Evolutionary conservation across 1,139 yeast genomes (phyloP).

Genomic region (Lodderomyces parapsilosis): DNA sequence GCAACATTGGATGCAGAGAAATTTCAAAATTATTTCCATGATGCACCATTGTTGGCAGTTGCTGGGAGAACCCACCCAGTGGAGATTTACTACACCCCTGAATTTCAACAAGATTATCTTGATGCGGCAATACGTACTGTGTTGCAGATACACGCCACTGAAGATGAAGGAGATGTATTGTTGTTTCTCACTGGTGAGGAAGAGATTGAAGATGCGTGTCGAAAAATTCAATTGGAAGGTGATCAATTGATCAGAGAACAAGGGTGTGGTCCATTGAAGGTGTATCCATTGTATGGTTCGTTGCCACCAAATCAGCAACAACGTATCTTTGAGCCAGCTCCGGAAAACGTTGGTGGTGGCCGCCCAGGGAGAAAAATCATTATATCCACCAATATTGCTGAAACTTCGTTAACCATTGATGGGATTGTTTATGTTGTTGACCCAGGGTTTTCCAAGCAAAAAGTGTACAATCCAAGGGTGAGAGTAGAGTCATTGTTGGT

Average conservation of each 20-base stretch:
- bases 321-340: conserved; percentile 89
- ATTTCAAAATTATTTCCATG: conserved; percentile 83
- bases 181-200: conserved; percentile 95
- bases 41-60: conserved; percentile 92
- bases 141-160: conserved; percentile 93
- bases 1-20: conserved; percentile 98
- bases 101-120: conserved; percentile 89
- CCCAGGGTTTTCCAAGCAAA: conserved; percentile 96
- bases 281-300: conserved; percentile 93
- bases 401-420: conserved; percentile 95
- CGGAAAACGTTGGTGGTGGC: conserved; percentile 64
- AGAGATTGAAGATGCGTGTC: conserved; percentile 95
- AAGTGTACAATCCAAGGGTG: conserved; percentile 93
- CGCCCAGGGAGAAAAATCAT: conserved; percentile 92
- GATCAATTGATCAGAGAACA: conserved; percentile 88
- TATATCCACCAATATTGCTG: conserved; percentile 95
- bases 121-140: conserved; percentile 96
- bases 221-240: conserved; percentile 81
- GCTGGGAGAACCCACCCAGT: conserved; percentile 99
- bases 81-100: conserved; percentile 95
- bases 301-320: conserved; percentile 96
- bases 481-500: conserved; percentile 93
- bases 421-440: conserved; percentile 97
- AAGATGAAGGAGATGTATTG: conserved; percentile 88
- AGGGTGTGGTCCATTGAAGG: conserved; percentile 83